Evolutionary conservation across 352 stramenopile species (phyloP).

Genomic region (Globisporangium abappressorium): DNA sequence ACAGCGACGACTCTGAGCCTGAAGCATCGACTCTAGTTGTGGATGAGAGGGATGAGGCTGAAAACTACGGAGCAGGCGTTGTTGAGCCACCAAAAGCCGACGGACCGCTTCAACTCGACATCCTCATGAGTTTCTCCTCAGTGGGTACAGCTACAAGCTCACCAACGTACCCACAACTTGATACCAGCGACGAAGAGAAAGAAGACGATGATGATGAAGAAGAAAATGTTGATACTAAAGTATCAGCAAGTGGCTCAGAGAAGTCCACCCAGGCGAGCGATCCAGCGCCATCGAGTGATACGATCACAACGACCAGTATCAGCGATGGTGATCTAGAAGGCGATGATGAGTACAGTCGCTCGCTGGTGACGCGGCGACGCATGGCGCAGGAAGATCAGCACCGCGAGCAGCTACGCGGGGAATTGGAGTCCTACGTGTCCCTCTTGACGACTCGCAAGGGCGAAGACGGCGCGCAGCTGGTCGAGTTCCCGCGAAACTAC

Average conservation of each 20-base stretch:
- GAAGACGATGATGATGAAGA: background rate
- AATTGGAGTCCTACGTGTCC: conserved; percentile 46
- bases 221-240: background rate
- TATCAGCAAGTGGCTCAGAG: background rate
- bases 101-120: conserved; percentile 4
- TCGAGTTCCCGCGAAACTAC: conserved; percentile 65
- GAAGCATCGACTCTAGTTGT: background rate
- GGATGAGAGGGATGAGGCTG: background rate
- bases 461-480: conserved; percentile 42
- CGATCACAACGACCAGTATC: background rate
- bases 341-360: conserved; percentile 23
- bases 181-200: conserved; percentile 7
- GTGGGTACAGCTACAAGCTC: background rate
- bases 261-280: no score
- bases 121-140: conserved; percentile 1
- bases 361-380: conserved; percentile 8
- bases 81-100: background rate
- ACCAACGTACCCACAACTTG: background rate
- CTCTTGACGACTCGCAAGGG: conserved; percentile 36
- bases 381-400: conserved; percentile 32
- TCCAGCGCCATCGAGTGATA: no score
- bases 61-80: background rate
- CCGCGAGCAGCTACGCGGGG: conserved; percentile 34
- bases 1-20: background rate
- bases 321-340: background rate